phyloP scores from a whole-genome alignment of 2,329 filamentous ascomycete species.

The Fusarium nygamai region DNA sequence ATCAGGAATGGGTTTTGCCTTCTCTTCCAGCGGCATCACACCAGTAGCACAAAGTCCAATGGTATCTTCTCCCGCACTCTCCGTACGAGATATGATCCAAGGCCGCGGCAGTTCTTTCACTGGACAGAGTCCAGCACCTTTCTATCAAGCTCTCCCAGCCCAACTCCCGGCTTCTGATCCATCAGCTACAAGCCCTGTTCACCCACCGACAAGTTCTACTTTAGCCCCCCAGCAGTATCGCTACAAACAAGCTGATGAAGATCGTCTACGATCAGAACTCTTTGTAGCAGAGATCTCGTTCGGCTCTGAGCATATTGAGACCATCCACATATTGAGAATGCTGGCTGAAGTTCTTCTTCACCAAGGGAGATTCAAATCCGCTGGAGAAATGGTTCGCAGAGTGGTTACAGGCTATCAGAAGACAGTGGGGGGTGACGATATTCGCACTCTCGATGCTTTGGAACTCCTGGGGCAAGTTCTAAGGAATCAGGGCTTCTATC shows the following conservation, averaged over 20 bases:
- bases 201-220: rapidly evolving
- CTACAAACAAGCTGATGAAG: background rate
- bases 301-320: background rate
- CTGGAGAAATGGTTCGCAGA: background rate
- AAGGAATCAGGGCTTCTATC: rapidly evolving
- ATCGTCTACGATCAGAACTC: background rate
- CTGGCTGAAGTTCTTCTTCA: rapidly evolving
- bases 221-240: rapidly evolving
- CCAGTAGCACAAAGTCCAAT: background rate
- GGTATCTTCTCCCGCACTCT: background rate
- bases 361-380: background rate
- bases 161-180: rapidly evolving
- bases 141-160: rapidly evolving
- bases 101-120: background rate
- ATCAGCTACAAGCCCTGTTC: rapidly evolving
- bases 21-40: rapidly evolving
- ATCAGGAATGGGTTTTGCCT: background rate
- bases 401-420: rapidly evolving
- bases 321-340: rapidly evolving
- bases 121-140: background rate
- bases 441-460: background rate
- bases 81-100: rapidly evolving
- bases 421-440: rapidly evolving
- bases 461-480: rapidly evolving
- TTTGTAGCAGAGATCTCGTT: background rate